These are phyloP conservation scores for Colletotrichum tanaceti DNA, from an alignment of 2,329 filamentous ascomycete species.

Conservation along the genomic window DNA sequence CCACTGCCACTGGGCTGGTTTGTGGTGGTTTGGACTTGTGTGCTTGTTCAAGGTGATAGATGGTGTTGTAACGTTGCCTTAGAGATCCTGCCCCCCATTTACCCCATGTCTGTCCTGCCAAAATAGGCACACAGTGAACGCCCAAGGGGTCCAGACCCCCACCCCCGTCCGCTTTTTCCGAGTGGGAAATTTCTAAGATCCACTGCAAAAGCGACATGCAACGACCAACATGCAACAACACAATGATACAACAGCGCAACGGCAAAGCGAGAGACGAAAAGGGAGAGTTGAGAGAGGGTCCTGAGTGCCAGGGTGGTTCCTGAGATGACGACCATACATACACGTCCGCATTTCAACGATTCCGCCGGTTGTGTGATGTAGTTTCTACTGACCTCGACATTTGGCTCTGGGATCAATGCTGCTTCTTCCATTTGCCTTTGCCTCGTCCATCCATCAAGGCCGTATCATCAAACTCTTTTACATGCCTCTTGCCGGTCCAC, in stretches of 20 bases:
- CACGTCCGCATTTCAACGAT: constrained; percentile 9
- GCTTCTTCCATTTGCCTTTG: not conserved
- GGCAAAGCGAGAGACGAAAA: not conserved
- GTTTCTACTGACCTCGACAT: not conserved
- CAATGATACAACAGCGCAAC: not conserved
- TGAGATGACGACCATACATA: not conserved
- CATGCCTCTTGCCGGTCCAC: not conserved
- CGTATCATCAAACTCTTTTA: not conserved
- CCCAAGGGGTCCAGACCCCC: constrained; percentile 9
- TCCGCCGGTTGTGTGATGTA: constrained; percentile 1
- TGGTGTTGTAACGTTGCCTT: constrained; percentile 37
- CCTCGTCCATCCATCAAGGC: not conserved
- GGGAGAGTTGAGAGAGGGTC: not conserved
- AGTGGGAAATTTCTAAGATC: constrained; percentile 17
- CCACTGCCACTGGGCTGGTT: constrained; percentile 1
- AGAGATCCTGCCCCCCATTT: constrained; percentile 19
- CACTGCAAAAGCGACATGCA: constrained; percentile 30
- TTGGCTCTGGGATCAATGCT: no score
- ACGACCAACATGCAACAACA: constrained; percentile 21
- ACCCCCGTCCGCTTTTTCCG: not conserved
- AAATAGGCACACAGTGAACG: not conserved
- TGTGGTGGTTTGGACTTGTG: not conserved
- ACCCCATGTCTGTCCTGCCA: not conserved
- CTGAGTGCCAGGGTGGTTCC: not conserved
- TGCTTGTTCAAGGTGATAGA: constrained; percentile 3